Percentiles rank a stretch among this genome's conserved stretches.
Conservation (phyloP, 495 filamentous ascomycete genomes). For the Penicillium manginii region DNA sequence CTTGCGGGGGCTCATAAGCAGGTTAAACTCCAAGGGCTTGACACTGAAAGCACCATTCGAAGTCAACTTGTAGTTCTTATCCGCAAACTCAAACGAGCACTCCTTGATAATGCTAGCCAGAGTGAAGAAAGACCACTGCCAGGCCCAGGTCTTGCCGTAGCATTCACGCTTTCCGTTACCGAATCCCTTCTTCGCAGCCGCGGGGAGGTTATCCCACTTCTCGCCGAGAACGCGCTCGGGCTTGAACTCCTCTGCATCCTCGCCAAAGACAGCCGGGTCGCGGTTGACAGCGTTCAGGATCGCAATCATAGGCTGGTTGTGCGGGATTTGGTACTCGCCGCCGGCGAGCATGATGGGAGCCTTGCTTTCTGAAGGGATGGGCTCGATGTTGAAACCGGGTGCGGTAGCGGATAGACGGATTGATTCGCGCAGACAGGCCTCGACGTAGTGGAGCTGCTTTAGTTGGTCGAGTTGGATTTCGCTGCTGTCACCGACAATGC, state of each 20-base stretch:
- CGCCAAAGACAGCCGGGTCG: slow-evolving; percentile 65
- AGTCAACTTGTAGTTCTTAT: slow-evolving; percentile 42
- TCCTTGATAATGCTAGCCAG: slow-evolving; percentile 47
- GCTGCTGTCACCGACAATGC: slow-evolving; percentile 34
- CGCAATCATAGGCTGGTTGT: slow-evolving; percentile 62
- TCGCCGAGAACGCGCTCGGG: slow-evolving; percentile 75
- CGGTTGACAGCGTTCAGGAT: slow-evolving; percentile 68
- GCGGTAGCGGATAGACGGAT: slow-evolving; percentile 71
- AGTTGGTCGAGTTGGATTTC: slow-evolving; percentile 57
- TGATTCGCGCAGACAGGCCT: slow-evolving; percentile 72
- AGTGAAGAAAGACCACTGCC: slow-evolving; percentile 55
- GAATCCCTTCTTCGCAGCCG: slow-evolving; percentile 67
- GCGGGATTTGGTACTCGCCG: slow-evolving; percentile 67
- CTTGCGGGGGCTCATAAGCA: slow-evolving; percentile 17
- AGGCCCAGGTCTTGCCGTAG: slow-evolving; percentile 67
- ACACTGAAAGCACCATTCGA: slow-evolving; percentile 45
- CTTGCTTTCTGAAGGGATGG: slow-evolving; percentile 49
- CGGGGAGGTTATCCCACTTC: slow-evolving; percentile 60
- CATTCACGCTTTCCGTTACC: slow-evolving; percentile 74
- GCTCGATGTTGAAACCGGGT: slow-evolving; percentile 62
- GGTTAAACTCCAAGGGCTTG: slow-evolving; percentile 36
- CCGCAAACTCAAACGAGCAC: slow-evolving; percentile 47
- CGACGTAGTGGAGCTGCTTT: slow-evolving; percentile 65
- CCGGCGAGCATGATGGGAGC: slow-evolving; percentile 56
- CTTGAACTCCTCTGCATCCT: slow-evolving; percentile 63